Evolutionary conservation across 352 stramenopile species (phyloP).

Genomic region (Blastocystis sp.): DNA sequence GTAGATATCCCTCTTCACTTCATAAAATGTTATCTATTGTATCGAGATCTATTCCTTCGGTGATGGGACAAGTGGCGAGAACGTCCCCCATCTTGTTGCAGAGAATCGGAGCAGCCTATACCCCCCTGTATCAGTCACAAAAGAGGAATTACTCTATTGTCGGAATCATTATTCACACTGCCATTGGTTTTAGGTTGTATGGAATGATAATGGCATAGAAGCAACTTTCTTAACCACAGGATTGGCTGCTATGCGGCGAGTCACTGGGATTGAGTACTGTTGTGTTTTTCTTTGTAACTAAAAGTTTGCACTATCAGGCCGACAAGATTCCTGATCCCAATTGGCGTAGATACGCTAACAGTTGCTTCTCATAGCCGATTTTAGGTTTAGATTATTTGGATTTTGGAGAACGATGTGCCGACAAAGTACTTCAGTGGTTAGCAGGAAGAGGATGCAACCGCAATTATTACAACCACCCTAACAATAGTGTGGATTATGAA

Average conservation of each 20-base stretch:
- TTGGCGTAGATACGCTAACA: background rate
- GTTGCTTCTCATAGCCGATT: background rate
- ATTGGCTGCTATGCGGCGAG: background rate
- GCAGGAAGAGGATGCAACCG: background rate
- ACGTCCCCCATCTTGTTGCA: background rate
- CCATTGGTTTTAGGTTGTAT: background rate
- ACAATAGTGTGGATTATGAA: background rate
- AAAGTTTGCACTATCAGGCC: background rate
- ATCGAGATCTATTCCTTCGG: background rate
- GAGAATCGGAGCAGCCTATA: background rate
- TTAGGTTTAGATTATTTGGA: slow-evolving; percentile 5
- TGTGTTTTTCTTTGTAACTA: background rate
- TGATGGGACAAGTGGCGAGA: background rate
- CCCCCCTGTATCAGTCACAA: background rate
- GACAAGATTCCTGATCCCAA: background rate
- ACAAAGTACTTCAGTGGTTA: background rate
- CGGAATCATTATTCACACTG: background rate
- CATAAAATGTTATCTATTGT: background rate
- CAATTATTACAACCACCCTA: background rate
- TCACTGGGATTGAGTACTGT: background rate
- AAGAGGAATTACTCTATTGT: background rate
- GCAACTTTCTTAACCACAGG: background rate
- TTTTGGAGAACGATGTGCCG: background rate
- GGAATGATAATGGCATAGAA: background rate
- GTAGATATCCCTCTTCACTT: background rate